Percentiles rank a stretch among this genome's conserved stretches.
Conservation (phyloP, 768 basidiomycete genomes). For the Cytidiella melzeri region DNA sequence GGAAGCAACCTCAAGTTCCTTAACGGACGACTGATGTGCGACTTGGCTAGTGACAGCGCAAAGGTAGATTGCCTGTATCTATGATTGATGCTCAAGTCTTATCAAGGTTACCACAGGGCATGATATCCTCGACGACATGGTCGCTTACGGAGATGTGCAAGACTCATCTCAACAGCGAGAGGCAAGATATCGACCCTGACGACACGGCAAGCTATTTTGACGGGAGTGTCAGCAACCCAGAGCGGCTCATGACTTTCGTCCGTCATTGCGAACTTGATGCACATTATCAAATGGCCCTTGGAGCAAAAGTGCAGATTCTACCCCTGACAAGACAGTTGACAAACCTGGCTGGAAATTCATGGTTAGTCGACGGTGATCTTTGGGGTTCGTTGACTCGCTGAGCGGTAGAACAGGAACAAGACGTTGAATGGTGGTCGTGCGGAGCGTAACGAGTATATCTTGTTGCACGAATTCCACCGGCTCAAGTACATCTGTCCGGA, state of each 20-base stretch:
- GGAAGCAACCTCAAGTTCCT: conserved; percentile 81
- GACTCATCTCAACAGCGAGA: conserved; percentile 76
- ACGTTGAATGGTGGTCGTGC: conserved; percentile 96
- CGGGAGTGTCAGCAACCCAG: conserved; percentile 67
- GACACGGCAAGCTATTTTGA: conserved; percentile 92
- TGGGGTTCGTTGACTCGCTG: not conserved
- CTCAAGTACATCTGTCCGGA: conserved; percentile 96
- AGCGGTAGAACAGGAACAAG: conserved; percentile 88
- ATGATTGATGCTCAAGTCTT: not conserved
- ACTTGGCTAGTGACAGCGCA: conserved; percentile 90
- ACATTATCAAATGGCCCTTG: conserved; percentile 96
- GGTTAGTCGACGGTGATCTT: conserved; percentile 46
- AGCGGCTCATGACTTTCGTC: conserved; percentile 79
- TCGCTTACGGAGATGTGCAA: conserved; percentile 95
- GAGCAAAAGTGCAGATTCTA: conserved; percentile 87
- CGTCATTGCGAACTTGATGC: conserved; percentile 94
- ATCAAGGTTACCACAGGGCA: conserved; percentile 54
- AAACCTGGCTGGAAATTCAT: conserved; percentile 93
- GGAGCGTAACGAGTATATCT: conserved; percentile 98
- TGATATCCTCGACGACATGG: conserved; percentile 98
- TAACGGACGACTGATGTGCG: conserved; percentile 82
- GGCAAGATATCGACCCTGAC: conserved; percentile 94
- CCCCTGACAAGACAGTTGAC: conserved; percentile 92
- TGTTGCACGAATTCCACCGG: conserved; percentile 95
- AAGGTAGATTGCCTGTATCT: conserved; percentile 47